Evolutionary conservation across 2,329 filamentous ascomycete genomes (phyloP), one percentile per base, ranked within the genome.

Genomic region (Diaporthe caulivora): DNA sequence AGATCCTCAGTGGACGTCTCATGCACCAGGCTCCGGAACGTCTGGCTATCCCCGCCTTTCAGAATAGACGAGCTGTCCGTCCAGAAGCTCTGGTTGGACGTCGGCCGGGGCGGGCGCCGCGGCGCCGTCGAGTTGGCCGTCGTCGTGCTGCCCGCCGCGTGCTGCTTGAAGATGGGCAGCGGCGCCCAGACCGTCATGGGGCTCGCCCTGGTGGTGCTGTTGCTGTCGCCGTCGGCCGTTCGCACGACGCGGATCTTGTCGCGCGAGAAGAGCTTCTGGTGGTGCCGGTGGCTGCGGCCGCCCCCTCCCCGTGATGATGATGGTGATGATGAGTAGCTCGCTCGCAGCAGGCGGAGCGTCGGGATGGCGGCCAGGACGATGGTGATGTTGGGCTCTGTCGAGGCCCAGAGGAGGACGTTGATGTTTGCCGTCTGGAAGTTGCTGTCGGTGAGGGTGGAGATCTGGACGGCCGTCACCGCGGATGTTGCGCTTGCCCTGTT

Each of bases 361-460:
- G 71, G 71, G 34, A 73, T 40, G 18, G 64, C 54, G 10, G 55
- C 42, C 2, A 58, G 53, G 44, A 73, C 47, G 44, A 73, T 64
- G 29, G 62, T 44, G 37, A 73, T 57, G 64, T 55, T 21, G n/a
- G 71, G 64, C 51, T 73, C 71, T n/a, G 62, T 62, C 5, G 65
- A 34, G 3, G 71, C 53, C 37, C 54, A 42, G 34, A 73, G 64
- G 31, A 73, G 65, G 24, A 68, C 26, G 54, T 47, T n/a, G 31
- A 73, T 70, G 37, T 72, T 72, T 7, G 51, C 37, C n/a, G 26
- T 18, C 37, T 67, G 51, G 34, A 72, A 73, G 55, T 70, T 70
- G 34, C 15, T 10, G 26, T 73, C 71, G 24, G 64, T 73, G 37
- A 73, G 37, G 17, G 3, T 26, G 2, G 29, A 70, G 64, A 73